These are phyloP conservation scores for Pseudonitzschia pungens DNA, from an alignment of 108 stramenopile genomes.

Conservation along the genomic window DNA sequence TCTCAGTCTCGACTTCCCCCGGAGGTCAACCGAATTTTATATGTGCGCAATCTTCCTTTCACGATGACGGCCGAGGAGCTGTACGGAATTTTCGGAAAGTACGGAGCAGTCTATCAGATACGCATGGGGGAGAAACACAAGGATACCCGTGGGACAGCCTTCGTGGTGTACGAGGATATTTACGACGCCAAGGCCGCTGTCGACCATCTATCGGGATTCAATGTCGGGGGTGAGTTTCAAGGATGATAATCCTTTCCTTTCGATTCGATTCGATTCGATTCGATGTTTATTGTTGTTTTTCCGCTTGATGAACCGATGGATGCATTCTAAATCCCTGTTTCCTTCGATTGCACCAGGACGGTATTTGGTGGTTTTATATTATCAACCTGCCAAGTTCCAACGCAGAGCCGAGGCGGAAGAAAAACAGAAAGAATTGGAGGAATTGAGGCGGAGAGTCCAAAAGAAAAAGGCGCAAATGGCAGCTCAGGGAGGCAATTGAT, in stretches of 20 bases:
- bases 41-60: slow-evolving; percentile 98
- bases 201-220: slow-evolving; percentile 96
- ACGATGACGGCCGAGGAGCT: slow-evolving; percentile 95
- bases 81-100: slow-evolving; percentile 99
- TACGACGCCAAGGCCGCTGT: slow-evolving; percentile 98
- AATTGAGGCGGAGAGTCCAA: slow-evolving; percentile 76
- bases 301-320: not conserved
- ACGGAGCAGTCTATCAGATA: slow-evolving; percentile 97
- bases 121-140: slow-evolving; percentile 78
- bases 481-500: slow-evolving; percentile 17
- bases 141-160: slow-evolving; percentile 97
- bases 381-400: slow-evolving; percentile 87
- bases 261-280: too few species aligned
- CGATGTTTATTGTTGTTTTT: not conserved
- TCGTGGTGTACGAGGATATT: slow-evolving; percentile 95
- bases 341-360: not conserved
- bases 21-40: slow-evolving; percentile 95
- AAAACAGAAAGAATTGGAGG: slow-evolving; percentile 92
- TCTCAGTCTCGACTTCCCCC: slow-evolving; percentile 88
- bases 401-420: slow-evolving; percentile 66
- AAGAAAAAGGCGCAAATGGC: slow-evolving; percentile 58
- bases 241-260: not conserved
- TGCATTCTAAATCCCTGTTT: not conserved
- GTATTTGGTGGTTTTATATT: slow-evolving; percentile 71
- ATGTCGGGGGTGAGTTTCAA: slow-evolving; percentile 93